Conservation (phyloP, 2,329 filamentous ascomycete genomes). For the Periconia sp. region DNA sequence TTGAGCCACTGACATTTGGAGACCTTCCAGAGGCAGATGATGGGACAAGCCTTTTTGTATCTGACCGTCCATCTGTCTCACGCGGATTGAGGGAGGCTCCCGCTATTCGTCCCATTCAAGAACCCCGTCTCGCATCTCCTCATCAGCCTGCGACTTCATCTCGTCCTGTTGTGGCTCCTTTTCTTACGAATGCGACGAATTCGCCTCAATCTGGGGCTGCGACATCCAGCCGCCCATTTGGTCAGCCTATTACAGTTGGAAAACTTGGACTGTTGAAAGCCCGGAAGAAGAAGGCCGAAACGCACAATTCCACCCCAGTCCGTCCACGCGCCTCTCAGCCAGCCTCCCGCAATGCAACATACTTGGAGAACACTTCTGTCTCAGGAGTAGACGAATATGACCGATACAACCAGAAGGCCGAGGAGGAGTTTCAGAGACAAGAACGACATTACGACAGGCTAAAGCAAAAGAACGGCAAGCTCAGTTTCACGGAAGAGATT, state of each 20-base stretch:
- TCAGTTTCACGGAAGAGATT: slow-evolving; percentile 28
- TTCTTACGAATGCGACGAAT: not conserved
- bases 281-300: not conserved
- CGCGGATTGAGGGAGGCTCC: no score
- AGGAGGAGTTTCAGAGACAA: slow-evolving; percentile 17
- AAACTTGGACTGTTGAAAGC: not conserved
- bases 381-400: not conserved
- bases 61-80: not conserved
- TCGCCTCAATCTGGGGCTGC: not conserved
- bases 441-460: slow-evolving; percentile 24
- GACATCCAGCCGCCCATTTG: no score
- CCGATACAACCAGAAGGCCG: slow-evolving; percentile 9
- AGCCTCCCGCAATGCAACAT: not conserved
- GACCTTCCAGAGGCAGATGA: not conserved
- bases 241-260: not conserved
- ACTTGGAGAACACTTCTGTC: not conserved
- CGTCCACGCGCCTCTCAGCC: not conserved
- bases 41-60: not conserved
- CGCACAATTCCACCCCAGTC: not conserved
- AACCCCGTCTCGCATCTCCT: no score
- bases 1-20: not conserved
- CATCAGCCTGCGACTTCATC: not conserved
- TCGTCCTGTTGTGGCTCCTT: not conserved
- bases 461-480: slow-evolving; percentile 16
- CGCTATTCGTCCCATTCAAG: no score